phyloP scores from a whole-genome alignment of 768 basidiomycete species.

The Sporobolomyces pararoseus region DNA sequence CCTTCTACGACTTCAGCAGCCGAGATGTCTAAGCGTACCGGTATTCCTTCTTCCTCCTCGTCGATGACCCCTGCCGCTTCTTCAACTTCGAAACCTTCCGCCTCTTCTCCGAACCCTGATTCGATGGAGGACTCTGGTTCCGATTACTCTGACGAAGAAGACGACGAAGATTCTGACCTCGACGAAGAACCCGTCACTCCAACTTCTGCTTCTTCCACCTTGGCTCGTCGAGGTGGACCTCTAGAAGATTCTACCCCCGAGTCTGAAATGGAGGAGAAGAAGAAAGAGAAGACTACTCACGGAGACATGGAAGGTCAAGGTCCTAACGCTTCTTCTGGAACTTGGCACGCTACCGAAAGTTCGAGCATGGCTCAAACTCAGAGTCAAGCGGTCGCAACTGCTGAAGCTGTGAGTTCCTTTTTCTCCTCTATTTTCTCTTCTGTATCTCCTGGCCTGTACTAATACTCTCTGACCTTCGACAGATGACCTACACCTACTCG shows the following conservation, averaged over 20 bases:
- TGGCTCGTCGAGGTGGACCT: conserved; percentile 15
- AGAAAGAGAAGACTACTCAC: neutral
- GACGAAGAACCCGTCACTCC: conserved; percentile 3
- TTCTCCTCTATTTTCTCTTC: neutral
- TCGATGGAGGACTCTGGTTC: conserved; percentile 13
- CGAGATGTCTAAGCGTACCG: neutral
- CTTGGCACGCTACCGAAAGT: conserved; percentile 21
- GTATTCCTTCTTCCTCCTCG: neutral
- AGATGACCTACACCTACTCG: conserved; percentile 26
- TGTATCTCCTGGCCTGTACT: neutral
- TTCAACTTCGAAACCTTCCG: neutral
- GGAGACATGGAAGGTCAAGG: conserved; percentile 9
- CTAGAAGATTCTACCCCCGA: conserved; percentile 1
- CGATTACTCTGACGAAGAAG: conserved; percentile 15
- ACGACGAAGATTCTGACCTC: neutral
- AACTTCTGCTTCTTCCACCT: neutral
- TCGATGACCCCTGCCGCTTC: neutral
- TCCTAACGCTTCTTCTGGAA: conserved; percentile 19
- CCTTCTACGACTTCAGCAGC: neutral
- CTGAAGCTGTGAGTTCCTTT: conserved; percentile 25
- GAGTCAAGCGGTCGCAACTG: conserved; percentile 22
- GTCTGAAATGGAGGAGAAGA: neutral
- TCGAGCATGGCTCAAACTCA: conserved; percentile 18
- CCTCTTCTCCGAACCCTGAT: neutral
- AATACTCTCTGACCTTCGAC: neutral